Conservation (phyloP, 352 stramenopile species). For the Phytophthora cryptogea region DNA sequence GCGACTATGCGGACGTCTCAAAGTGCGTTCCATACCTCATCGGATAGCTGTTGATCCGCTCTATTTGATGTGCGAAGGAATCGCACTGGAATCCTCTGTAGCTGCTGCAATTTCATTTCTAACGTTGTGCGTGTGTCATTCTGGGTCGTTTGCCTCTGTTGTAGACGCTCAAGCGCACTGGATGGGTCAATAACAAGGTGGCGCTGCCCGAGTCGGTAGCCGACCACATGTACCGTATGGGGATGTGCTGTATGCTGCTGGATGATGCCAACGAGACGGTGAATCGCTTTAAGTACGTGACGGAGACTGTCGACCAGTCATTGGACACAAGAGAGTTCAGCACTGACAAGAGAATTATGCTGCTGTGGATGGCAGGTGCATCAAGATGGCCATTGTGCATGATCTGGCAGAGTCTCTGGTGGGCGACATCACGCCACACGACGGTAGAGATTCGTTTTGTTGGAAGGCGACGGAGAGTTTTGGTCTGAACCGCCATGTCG, state of each 20-base stretch:
- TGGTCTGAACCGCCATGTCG: not conserved
- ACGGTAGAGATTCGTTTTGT: constrained; percentile 39
- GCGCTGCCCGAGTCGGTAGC: constrained; percentile 90
- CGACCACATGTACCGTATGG: constrained; percentile 95
- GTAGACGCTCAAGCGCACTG: constrained; percentile 89
- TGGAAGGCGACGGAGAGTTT: not conserved
- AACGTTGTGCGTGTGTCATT: constrained; percentile 16
- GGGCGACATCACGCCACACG: constrained; percentile 93
- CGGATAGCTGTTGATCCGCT: constrained; percentile 1
- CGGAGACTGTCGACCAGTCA: constrained; percentile 8
- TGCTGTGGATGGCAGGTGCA: constrained; percentile 50
- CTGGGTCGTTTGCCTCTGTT: not conserved
- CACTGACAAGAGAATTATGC: not conserved
- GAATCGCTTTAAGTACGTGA: constrained; percentile 64
- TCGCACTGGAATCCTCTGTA: not conserved
- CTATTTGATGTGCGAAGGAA: constrained; percentile 3
- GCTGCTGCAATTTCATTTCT: not conserved
- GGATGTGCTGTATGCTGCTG: constrained; percentile 91
- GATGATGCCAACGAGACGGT: constrained; percentile 71
- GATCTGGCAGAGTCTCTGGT: constrained; percentile 93
- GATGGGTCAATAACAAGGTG: constrained; percentile 93
- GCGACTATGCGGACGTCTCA: constrained; percentile 75
- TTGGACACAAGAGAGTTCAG: not conserved
- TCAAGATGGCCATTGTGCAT: constrained; percentile 94
- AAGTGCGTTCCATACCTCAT: constrained; percentile 42